Base-by-base conservation (phyloP, 306 rosid species). In the Cicer cuneatum region DNA sequence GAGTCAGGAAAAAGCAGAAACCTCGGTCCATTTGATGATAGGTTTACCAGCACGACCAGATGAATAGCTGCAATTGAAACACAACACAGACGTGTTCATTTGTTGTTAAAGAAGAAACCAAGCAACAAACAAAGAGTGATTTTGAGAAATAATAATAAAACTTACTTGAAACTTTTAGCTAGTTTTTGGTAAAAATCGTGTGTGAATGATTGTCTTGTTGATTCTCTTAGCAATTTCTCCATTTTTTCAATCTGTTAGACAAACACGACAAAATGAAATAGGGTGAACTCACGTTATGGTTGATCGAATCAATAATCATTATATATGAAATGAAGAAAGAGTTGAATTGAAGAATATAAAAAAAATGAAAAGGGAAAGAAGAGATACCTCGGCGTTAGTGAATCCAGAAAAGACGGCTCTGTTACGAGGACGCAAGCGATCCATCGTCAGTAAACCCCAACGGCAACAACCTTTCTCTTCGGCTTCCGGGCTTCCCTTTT, bases 21-120 rank as follows among this genome's bases (percentile, higher is more conserved):
- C 98, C 96, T 94, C 92, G 7, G 76, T 81, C 96, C 96, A 90
- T 80, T 87, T 94, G 61, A 94, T 18, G 48, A 84, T 18, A 21
- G 99, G 98, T 46, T 94, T 92, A 74, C 97, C 99, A 40, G 98
- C 97, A 65, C 98, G 98, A 76, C 85, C 99, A 14, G 93, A 73
- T 0, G 96, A 90, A 61, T 84, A 89, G 80, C 98, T 94, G 89
- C 84, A 87, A 6, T 12, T 0, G 16, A 35, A 59, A 59, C 7
- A 59, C 39, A 73, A 74, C 14, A 47, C 11, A 75, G 56, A 41
- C 1, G 2, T 71, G 35, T 49, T 16, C 41, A 52, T 73, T 39
- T 18, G 42, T 42, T 29, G 57, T 48, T 61, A 45, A 45, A 80
- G 45, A n/a, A 40, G 6, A 42, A 63, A 56, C 35, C 3, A 29